phyloP scores from a whole-genome alignment of 2,329 filamentous ascomycete species.

The Botrytis tulipae region DNA sequence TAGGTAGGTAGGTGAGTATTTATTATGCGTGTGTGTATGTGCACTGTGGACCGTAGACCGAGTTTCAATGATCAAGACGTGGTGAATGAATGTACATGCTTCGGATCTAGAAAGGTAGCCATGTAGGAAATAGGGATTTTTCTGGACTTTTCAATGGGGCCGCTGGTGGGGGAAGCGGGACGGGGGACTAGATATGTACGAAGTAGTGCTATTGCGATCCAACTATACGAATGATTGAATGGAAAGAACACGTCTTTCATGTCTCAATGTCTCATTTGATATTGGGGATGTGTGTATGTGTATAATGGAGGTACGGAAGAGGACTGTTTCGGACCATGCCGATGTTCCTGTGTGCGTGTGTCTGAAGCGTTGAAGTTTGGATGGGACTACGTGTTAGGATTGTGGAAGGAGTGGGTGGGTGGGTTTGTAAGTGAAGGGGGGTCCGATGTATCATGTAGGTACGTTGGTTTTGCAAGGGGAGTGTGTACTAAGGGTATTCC shows the following conservation, averaged over 20 bases:
- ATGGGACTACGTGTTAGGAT: not conserved
- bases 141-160: not conserved
- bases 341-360: not conserved
- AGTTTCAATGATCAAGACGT: not conserved
- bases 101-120: not conserved
- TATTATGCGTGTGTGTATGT: not conserved
- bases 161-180: not conserved
- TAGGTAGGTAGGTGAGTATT: not conserved
- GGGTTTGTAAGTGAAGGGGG: not conserved
- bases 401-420: not conserved
- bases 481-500: not conserved
- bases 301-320: not conserved
- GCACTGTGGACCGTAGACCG: not conserved
- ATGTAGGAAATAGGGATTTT: not conserved
- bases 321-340: not conserved
- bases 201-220: not conserved
- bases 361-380: not conserved
- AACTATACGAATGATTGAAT: not conserved
- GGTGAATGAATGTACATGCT: slow-evolving; percentile 1
- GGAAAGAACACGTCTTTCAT: slow-evolving; percentile 7
- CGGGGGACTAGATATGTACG: not conserved
- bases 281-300: not conserved
- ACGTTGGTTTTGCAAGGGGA: too few relatives aligned
- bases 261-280: not conserved
- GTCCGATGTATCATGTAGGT: too few relatives aligned